A percentile compares a stretch with the other conserved stretches of the same genome.
phyloP scores from a whole-genome alignment of 257 asterid species.

The Cinchona pubescens region DNA sequence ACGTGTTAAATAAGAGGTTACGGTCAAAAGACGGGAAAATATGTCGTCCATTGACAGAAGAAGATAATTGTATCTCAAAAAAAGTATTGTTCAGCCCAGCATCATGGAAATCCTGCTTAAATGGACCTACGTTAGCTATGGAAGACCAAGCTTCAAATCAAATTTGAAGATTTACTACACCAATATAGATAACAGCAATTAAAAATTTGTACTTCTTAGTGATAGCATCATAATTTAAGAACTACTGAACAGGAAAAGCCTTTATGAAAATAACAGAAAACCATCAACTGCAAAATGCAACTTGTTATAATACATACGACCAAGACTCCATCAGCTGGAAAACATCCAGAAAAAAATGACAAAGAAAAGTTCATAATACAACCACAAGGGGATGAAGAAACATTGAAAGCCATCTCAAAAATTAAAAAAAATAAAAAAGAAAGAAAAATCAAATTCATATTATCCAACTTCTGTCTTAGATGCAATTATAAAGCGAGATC shows the following conservation, averaged over 20 bases:
- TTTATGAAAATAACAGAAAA: not conserved
- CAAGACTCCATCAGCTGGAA: not conserved
- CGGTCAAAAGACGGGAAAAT: slow-evolving; percentile 58
- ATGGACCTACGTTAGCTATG: slow-evolving; percentile 4
- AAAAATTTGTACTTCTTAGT: not conserved
- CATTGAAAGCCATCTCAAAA: not conserved
- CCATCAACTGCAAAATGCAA: not conserved
- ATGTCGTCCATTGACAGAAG: slow-evolving; percentile 56
- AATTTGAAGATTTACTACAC: not conserved
- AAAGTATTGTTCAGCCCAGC: slow-evolving; percentile 30
- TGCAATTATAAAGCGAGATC: not conserved
- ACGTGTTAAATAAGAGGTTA: slow-evolving; percentile 53
- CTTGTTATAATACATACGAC: not conserved
- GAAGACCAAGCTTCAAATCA: not conserved
- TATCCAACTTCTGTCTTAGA: not conserved
- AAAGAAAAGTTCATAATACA: not conserved
- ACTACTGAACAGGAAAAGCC: not conserved
- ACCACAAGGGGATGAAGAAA: not conserved
- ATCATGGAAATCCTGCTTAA: slow-evolving; percentile 23
- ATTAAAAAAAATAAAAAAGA: too few species aligned
- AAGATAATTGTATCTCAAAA: slow-evolving; percentile 27
- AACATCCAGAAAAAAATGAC: not conserved
- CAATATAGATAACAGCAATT: not conserved
- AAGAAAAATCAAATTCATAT: not conserved
- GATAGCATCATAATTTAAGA: not conserved